A percentile compares a stretch with the other conserved stretches of the same genome.
Conservation (phyloP, 139 green algal species). For the Chlamydomonas sp. region DNA sequence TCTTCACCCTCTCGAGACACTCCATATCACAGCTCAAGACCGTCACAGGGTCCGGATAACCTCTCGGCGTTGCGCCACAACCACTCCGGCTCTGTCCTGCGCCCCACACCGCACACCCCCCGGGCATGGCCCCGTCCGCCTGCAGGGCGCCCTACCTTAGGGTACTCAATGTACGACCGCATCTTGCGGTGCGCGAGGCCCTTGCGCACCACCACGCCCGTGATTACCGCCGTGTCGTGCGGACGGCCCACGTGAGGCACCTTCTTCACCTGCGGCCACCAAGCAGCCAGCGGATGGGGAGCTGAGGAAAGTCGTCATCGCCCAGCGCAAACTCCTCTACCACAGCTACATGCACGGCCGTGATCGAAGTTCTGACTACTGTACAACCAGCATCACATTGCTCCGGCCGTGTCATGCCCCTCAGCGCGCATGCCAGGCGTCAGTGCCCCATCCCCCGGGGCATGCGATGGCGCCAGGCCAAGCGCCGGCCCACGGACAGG, state of each 20-base stretch:
- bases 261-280: conserved; percentile 70
- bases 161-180: conserved; percentile 70
- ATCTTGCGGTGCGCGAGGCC: conserved; percentile 86
- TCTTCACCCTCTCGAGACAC: too few species aligned
- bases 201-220: conserved; percentile 79
- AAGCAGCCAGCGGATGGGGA: neutral
- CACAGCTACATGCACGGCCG: neutral
- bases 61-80: conserved; percentile 44
- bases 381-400: too few species aligned
- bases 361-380: too few species aligned
- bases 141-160: conserved; percentile 50
- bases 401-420: too few species aligned
- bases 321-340: neutral
- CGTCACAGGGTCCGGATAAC: too few species aligned
- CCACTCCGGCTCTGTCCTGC: conserved; percentile 8
- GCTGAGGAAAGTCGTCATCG: neutral
- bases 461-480: too few species aligned
- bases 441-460: too few species aligned
- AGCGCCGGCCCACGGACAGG: too few species aligned
- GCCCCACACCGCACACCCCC: neutral
- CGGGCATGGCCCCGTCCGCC: neutral
- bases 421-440: too few species aligned
- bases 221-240: conserved; percentile 68
- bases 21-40: too few species aligned
- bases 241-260: conserved; percentile 57